phyloP scores from a whole-genome alignment of 2,329 filamentous ascomycete species.

The Penicillium sp. region DNA sequence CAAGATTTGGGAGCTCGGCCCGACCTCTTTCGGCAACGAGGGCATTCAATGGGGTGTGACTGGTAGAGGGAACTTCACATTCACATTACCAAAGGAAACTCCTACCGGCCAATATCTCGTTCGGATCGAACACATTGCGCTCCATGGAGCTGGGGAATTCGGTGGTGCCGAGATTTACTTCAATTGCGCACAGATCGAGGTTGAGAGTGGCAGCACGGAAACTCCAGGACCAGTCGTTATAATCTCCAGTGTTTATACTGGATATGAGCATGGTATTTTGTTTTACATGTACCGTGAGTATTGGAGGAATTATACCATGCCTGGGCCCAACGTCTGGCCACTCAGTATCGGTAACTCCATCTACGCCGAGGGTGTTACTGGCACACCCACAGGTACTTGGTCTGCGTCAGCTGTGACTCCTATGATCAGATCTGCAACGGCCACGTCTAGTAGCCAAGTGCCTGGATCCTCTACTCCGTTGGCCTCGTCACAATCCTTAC shows the following conservation, averaged over 20 bases:
- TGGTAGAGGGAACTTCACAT: background rate
- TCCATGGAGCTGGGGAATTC: background rate
- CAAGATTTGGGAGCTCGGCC: background rate
- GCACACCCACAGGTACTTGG: background rate
- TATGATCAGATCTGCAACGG: background rate
- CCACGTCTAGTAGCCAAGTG: background rate
- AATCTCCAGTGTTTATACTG: background rate
- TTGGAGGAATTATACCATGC: background rate
- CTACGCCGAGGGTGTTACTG: background rate
- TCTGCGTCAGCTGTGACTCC: background rate
- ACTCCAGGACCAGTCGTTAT: background rate
- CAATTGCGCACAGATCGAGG: background rate
- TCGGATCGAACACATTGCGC: background rate
- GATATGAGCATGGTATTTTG: background rate
- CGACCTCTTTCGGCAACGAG: background rate
- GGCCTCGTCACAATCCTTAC: background rate
- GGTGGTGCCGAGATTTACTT: background rate
- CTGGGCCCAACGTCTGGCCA: background rate
- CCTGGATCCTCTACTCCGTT: background rate
- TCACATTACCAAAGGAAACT: background rate
- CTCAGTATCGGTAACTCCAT: background rate
- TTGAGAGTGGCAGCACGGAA: background rate
- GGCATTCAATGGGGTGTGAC: background rate
- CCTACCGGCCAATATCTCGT: background rate
- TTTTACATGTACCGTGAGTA: background rate